Base-by-base conservation (phyloP, 2,329 filamentous ascomycete species). In the Diaporthe australafricana region DNA sequence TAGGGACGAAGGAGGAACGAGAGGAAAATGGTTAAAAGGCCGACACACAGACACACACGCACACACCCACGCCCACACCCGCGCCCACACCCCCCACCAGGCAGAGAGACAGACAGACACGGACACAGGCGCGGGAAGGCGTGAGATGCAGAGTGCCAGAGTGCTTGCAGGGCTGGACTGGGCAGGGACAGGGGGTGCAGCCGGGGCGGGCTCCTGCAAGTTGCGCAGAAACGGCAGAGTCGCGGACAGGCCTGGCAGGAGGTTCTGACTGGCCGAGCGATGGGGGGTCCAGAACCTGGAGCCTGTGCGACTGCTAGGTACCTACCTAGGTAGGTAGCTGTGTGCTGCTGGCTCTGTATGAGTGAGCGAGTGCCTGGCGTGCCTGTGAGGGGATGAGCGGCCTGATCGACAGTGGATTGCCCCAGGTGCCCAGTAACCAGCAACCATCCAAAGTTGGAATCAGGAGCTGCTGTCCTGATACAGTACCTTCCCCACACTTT, bases 401-500 rank as follows among this genome's bases (percentile, higher is more conserved):
- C 42, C 27, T 48, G 57, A 63, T 62, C 57, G 57, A 63, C 57
- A 48, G 57, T 47, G 57, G 57, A 48, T 48, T 63, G 27, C 8
- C 32, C 7, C 16, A 35, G 32, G 32, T 16, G 27, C 57, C 57
- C 42, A 48, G 57, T 63, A 63, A 63, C 27, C 27, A 17, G 56
- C 56, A 50, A 50, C 45, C 60, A 38, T 20, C 60, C 60, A 65
- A 50, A 38, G 20, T 65, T 65, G 60, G 45, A 65, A 63, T 48
- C 57, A 63, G 57, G 57, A 63, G 60, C 60, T 63, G 42, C 60
- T 48, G 47, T 63, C 60, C 60, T 63, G 60, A 63, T 47, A 63
- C 60, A n/a, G n/a, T n/a, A n/a, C n/a, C 60, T 63, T 48, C 60
- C 60, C 60, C 60, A 63, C 42, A 63, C 60, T 63, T 63, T 27